These are phyloP conservation scores for Plectosphaerella cucumerina DNA, from an alignment of 2,329 filamentous ascomycete genomes.

Conservation along the genomic window DNA sequence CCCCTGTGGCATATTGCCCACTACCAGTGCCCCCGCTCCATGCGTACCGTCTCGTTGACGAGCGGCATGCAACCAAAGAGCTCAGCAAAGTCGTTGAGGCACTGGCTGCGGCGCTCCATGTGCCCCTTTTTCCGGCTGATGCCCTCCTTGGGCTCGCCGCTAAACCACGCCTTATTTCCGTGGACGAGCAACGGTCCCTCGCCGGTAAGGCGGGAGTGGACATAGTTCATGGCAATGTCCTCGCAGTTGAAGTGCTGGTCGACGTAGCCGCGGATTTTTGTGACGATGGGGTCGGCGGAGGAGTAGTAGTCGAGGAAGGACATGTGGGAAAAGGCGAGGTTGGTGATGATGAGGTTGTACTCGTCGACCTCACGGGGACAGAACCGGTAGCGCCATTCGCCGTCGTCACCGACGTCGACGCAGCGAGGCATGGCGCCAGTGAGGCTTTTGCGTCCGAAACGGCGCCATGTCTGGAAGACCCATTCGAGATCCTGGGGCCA, in stretches of 20 bases:
- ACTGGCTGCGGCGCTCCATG: conserved; percentile 26
- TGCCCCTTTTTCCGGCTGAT: conserved; percentile 28
- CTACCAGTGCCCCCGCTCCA: background rate
- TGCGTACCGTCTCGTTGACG: conserved; percentile 1
- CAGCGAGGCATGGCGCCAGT: conserved; percentile 32
- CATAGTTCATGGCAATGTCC: conserved; percentile 33
- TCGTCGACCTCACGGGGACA: conserved; percentile 22
- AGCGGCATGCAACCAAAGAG: conserved; percentile 30
- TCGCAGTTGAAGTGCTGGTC: conserved; percentile 35
- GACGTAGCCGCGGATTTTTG: conserved; percentile 28
- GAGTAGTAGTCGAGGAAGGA: conserved; percentile 33
- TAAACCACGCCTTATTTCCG: conserved; percentile 26
- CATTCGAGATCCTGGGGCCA: conserved; percentile 32
- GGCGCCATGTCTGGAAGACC: conserved; percentile 35
- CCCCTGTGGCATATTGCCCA: no score
- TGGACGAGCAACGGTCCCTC: conserved; percentile 28
- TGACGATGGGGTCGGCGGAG: conserved; percentile 24
- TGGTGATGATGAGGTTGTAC: conserved; percentile 32
- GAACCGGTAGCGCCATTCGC: conserved; percentile 25
- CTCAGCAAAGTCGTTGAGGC: conserved; percentile 28
- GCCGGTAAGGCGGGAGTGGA: conserved; percentile 27
- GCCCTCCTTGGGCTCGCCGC: conserved; percentile 23
- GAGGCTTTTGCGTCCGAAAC: conserved; percentile 28
- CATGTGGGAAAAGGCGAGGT: conserved; percentile 31
- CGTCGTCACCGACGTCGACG: conserved; percentile 17